Conservation (phyloP, 202 grass and related monocot species). For the Schoenoplectus triqueter region DNA sequence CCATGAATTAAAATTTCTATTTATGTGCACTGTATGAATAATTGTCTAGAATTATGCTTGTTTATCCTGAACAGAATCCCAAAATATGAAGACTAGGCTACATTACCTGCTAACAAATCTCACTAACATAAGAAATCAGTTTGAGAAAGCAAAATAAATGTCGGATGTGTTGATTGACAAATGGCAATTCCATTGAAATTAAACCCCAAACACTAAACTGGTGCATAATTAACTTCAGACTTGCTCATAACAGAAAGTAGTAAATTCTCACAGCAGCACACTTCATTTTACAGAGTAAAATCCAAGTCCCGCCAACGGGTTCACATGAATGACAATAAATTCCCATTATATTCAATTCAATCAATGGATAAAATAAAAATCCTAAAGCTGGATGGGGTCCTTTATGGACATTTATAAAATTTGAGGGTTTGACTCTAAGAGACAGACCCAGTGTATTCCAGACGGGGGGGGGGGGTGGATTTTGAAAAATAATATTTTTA, state of each 20-base stretch:
- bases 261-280: constrained; percentile 4
- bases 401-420: no score
- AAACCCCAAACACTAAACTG: neutral
- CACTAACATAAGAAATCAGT: constrained; percentile 3
- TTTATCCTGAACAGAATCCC: neutral
- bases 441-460: no score
- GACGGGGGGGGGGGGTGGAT: no score
- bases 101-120: neutral
- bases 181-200: neutral
- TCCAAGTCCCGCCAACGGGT: neutral
- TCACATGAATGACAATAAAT: constrained; percentile 2
- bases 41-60: neutral
- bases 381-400: neutral
- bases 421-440: no score
- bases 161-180: neutral
- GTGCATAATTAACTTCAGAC: neutral
- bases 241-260: neutral
- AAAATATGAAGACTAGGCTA: neutral
- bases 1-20: constrained; percentile 1
- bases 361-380: neutral
- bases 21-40: neutral
- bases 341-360: neutral
- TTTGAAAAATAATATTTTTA: no score
- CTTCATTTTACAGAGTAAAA: constrained; percentile 18
- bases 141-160: neutral